These are phyloP conservation scores for Kokia cookei DNA, from an alignment of 441 rosid genomes.

Conservation along the genomic window DNA sequence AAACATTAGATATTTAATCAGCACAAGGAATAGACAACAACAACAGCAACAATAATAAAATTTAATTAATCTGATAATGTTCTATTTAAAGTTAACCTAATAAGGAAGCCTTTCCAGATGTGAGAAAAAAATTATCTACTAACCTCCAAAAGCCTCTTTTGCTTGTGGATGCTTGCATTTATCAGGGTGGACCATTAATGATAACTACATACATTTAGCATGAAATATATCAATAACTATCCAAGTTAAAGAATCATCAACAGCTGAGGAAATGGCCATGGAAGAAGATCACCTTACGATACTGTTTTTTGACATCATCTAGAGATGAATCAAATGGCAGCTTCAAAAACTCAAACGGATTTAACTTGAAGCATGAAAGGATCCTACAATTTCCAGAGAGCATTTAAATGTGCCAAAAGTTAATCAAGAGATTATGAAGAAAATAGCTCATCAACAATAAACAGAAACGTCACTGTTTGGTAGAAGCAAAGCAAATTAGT, in stretches of 20 bases:
- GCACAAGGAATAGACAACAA: neutral
- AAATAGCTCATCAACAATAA: neutral
- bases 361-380: conserved; percentile 93
- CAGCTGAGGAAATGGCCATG: neutral
- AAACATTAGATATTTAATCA: neutral
- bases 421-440: conserved; percentile 3
- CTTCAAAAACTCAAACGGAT: conserved; percentile 87
- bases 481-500: neutral
- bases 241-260: neutral
- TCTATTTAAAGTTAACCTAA: neutral
- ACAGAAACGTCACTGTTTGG: neutral
- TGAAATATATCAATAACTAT: conserved; percentile 13
- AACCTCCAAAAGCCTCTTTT: conserved; percentile 90
- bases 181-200: conserved; percentile 95
- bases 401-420: neutral
- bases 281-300: conserved; percentile 67
- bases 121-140: neutral
- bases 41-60: neutral
- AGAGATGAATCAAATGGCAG: conserved; percentile 63
- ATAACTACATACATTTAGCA: conserved; percentile 37
- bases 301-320: conserved; percentile 81
- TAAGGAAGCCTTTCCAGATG: neutral
- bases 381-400: conserved; percentile 47
- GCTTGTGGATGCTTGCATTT: conserved; percentile 99
- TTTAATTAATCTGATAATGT: neutral